Percentiles rank a stretch among this genome's conserved stretches.
Evolutionary conservation across 164 flowering plant species (phyloP).

Genomic region (Buxus sempervirens): DNA sequence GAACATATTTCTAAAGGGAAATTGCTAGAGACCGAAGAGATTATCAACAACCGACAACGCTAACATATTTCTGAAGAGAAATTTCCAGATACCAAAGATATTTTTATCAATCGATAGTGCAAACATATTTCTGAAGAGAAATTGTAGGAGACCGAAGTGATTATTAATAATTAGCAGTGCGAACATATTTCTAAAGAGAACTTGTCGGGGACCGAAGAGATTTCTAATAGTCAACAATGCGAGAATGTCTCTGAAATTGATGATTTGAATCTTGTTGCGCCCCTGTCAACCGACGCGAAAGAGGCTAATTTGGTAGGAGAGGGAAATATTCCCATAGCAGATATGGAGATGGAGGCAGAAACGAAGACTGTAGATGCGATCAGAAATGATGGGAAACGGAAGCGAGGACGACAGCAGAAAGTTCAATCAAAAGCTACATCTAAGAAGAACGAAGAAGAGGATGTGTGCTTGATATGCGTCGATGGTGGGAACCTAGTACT

Average conservation of each 20-base stretch:
- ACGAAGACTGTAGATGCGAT: conserved; percentile 14
- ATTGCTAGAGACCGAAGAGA: too few relatives aligned
- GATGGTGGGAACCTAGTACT: conserved; percentile 96
- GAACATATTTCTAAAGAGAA: too few relatives aligned
- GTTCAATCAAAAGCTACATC: conserved; percentile 20
- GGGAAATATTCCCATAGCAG: background rate
- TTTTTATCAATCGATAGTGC: too few relatives aligned
- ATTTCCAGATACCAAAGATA: too few relatives aligned
- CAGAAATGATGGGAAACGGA: conserved; percentile 36
- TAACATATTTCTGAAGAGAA: too few relatives aligned
- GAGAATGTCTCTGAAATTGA: background rate
- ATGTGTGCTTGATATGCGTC: conserved; percentile 89
- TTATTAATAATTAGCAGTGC: too few relatives aligned
- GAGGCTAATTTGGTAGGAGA: background rate
- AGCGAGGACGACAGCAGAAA: conserved; percentile 65
- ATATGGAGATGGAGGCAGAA: conserved; percentile 12
- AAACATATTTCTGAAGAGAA: too few relatives aligned
- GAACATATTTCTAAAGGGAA: background rate
- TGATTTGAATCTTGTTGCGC: background rate
- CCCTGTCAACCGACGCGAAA: background rate
- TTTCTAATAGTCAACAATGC: too few relatives aligned
- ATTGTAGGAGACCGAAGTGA: too few relatives aligned
- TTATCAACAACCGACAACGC: too few relatives aligned
- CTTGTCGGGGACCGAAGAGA: too few relatives aligned
- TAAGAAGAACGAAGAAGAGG: conserved; percentile 60